Percentiles rank a stretch among this genome's conserved stretches.
Conservation (phyloP, 805 yeast genomes). For the Nakazawaea ishiwadae region DNA sequence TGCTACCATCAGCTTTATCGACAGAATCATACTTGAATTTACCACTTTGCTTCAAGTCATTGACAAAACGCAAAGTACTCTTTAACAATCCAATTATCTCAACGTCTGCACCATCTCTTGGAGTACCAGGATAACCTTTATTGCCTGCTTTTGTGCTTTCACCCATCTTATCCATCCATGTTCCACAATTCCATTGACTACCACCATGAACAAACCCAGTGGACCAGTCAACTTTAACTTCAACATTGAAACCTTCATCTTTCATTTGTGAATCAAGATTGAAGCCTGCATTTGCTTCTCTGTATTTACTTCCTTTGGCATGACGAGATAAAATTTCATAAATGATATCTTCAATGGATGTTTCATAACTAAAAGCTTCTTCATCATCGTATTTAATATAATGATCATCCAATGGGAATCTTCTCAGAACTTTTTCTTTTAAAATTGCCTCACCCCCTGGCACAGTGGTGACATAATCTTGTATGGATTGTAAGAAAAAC, state of each 20-base stretch:
- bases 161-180: conserved; percentile 99
- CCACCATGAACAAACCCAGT: conserved; percentile 92
- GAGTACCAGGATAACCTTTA: conserved; percentile 95
- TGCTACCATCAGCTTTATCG: conserved; percentile 49
- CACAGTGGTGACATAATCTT: conserved; percentile 66
- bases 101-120: conserved; percentile 94
- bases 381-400: conserved; percentile 66
- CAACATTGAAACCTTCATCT: conserved; percentile 87
- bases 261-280: conserved; percentile 87
- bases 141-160: conserved; percentile 80
- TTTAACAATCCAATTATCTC: conserved; percentile 88
- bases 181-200: conserved; percentile 89
- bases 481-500: conserved; percentile 88
- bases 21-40: conserved; percentile 57
- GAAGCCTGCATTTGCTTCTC: conserved; percentile 95
- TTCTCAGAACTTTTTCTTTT: conserved; percentile 66
- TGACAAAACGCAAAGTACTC: conserved; percentile 78
- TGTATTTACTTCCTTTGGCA: conserved; percentile 78
- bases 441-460: conserved; percentile 69
- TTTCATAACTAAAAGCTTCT: conserved; percentile 67
- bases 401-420: conserved; percentile 81
- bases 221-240: conserved; percentile 77
- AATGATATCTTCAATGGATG: conserved; percentile 69
- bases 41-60: conserved; percentile 48
- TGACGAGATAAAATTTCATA: conserved; percentile 84